Evolutionary conservation across 129 eudicot species (phyloP), one percentile per base, ranked within the genome.

Genomic region (Erigeron canadensis): DNA sequence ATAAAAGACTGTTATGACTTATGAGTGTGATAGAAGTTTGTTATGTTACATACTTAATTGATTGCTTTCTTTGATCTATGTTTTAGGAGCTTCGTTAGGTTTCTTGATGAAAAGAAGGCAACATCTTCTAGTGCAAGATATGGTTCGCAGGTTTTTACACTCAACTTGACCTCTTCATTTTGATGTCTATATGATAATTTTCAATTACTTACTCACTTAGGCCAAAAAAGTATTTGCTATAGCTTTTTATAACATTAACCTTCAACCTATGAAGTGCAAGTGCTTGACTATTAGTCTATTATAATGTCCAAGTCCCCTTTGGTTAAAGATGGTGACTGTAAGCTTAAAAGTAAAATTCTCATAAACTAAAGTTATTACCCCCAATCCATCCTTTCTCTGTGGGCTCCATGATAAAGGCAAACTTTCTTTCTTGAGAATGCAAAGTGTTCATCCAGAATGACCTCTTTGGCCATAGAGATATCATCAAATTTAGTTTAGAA

Each of bases 51-150:
- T 60, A 62, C 77, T 16, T 41, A 63, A 19, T 50, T 18, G 51
- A 63, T 66, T 65, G 8, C 16, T 66, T 56, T 67, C 45, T 54
- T 46, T 57, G 5, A 57, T 68, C 58, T 53, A 17, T 75, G 64
- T 73, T 79, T 64, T 75, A 91, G 98, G 98, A 87, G 87, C 80
- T 94, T 94, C 72, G 61, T 94, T 70, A 84, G 93, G 84, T 89
- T 78, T 66, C 98, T 94, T 75, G 93, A 78, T 87, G 97, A 87
- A 78, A 85, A 76, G 70, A 86, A 84, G 77, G 42, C 86, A 74
- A 58, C 84, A 65, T 65, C 95, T 69, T 84, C 96, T 68, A 78
- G 84, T 83, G 89, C 88, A 71, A 89, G 79, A 85, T 80, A 79
- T 77, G 87, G 98, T 53, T 87, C 98, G 15, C 98, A 94, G 97